Percentiles rank a stretch among this genome's conserved stretches.
Evolutionary conservation across 2,329 filamentous ascomycete species (phyloP).

Genomic region (Pseudocercospora macadamiae): DNA sequence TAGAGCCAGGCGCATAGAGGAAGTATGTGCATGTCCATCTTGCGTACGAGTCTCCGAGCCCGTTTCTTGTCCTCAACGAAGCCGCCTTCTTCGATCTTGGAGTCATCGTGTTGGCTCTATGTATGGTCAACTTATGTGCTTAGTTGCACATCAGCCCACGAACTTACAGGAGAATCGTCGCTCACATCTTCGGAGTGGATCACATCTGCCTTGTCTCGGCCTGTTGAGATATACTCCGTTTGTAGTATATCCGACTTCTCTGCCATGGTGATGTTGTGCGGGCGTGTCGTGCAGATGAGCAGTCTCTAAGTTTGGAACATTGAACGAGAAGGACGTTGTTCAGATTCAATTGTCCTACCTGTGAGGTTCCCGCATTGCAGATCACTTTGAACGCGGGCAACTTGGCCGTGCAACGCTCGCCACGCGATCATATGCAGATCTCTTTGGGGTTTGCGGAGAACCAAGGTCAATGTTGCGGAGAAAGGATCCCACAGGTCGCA

Average conservation of each 20-base stretch:
- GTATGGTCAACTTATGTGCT: background rate
- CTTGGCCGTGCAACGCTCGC: background rate
- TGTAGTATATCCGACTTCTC: background rate
- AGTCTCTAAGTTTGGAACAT: no score
- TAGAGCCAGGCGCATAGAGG: constrained; percentile 32
- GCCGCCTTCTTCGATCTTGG: constrained; percentile 1
- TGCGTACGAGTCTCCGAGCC: constrained; percentile 25
- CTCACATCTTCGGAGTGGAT: constrained; percentile 20
- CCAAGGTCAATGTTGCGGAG: background rate
- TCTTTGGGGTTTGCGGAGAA: constrained; percentile 6
- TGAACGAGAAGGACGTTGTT: no score
- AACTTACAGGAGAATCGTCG: constrained; percentile 14
- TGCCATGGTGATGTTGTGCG: no score
- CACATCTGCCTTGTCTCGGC: constrained; percentile 10
- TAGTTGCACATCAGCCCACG: background rate
- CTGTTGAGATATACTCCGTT: background rate
- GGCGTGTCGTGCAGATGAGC: no score
- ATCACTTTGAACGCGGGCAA: background rate
- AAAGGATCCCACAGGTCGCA: background rate
- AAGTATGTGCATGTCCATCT: constrained; percentile 30
- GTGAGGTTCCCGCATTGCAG: background rate
- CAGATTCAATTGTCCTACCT: background rate
- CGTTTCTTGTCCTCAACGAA: constrained; percentile 30
- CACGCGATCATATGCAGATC: constrained; percentile 2
- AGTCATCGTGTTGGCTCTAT: constrained; percentile 1